Percentiles rank a stretch among this genome's conserved stretches.
phyloP scores from a whole-genome alignment of 139 green algal genomes.

The Coccomyxa sp. region DNA sequence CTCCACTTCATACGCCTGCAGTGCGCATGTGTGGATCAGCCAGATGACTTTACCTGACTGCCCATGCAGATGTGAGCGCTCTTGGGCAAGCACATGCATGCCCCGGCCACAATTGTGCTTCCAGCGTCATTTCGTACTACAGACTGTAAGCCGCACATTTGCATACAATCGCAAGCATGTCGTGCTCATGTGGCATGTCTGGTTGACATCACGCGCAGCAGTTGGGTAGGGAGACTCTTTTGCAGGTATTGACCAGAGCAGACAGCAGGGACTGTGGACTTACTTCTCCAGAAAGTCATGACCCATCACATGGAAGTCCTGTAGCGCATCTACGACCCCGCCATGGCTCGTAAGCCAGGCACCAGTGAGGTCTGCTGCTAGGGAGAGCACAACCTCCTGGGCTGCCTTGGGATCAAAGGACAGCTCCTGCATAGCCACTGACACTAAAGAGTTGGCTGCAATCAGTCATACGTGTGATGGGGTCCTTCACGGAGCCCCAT shows the following conservation, averaged over 20 bases:
- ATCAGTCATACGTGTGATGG: not conserved
- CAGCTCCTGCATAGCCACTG: slow-evolving; percentile 5
- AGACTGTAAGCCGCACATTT: not conserved
- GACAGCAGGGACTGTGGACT: not conserved
- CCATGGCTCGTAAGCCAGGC: slow-evolving; percentile 2
- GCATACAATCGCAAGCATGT: no score
- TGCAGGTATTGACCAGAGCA: not conserved
- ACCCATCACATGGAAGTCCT: not conserved
- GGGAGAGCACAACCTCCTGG: not conserved
- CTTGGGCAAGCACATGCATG: not conserved
- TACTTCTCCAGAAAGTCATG: not conserved
- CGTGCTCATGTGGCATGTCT: no score
- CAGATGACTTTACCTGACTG: not conserved
- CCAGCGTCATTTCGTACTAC: no score
- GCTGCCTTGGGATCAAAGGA: not conserved
- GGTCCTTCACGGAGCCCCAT: not conserved
- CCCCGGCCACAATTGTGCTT: not conserved
- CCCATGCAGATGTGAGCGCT: not conserved
- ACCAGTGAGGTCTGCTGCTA: not conserved
- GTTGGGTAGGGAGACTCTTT: no score
- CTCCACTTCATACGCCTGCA: slow-evolving; percentile 43
- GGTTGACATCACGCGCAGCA: no score
- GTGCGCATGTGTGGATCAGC: not conserved
- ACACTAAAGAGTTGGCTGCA: no score
- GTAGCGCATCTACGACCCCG: not conserved